Conservation (phyloP, 768 basidiomycete species). For the button mushroom (Agaricus bisporus) region DNA sequence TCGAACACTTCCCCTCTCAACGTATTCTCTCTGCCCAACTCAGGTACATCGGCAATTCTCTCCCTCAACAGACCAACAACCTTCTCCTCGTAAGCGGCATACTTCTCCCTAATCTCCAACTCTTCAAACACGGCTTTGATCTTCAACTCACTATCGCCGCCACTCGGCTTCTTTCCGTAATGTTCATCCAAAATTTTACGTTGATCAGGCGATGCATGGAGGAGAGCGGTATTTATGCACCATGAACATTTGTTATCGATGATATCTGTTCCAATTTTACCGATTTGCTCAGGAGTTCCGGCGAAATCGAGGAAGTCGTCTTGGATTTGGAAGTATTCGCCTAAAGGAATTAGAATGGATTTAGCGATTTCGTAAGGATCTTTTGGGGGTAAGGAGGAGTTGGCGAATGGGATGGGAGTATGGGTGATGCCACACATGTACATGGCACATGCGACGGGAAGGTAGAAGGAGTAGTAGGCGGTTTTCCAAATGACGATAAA, state of each 20-base stretch:
- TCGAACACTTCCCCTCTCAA: constrained; percentile 69
- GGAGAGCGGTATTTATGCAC: constrained; percentile 87
- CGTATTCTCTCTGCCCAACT: constrained; percentile 35
- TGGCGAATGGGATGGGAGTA: constrained; percentile 28
- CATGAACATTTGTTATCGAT: constrained; percentile 98
- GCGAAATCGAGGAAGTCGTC: constrained; percentile 96
- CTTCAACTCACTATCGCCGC: constrained; percentile 40
- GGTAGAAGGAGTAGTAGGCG: constrained; percentile 97
- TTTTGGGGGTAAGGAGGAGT: constrained; percentile 11
- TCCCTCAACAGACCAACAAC: constrained; percentile 59
- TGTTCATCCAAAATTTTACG: constrained; percentile 51
- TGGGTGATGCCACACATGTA: constrained; percentile 60
- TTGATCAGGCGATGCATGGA: constrained; percentile 47
- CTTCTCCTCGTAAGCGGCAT: constrained; percentile 73
- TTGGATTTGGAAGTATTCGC: constrained; percentile 98
- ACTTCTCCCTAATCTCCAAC: constrained; percentile 58
- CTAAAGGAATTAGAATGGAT: constrained; percentile 83
- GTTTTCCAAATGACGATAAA: constrained; percentile 98
- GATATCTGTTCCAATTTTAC: constrained; percentile 98
- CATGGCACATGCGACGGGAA: constrained; percentile 94
- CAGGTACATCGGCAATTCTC: constrained; percentile 71
- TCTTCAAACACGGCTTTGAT: constrained; percentile 64
- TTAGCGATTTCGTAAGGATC: constrained; percentile 60
- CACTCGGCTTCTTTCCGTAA: constrained; percentile 44
- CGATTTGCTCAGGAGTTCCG: constrained; percentile 84